These are phyloP conservation scores for Trifolium pratense DNA, from an alignment of 306 rosid species.

Conservation along the genomic window DNA sequence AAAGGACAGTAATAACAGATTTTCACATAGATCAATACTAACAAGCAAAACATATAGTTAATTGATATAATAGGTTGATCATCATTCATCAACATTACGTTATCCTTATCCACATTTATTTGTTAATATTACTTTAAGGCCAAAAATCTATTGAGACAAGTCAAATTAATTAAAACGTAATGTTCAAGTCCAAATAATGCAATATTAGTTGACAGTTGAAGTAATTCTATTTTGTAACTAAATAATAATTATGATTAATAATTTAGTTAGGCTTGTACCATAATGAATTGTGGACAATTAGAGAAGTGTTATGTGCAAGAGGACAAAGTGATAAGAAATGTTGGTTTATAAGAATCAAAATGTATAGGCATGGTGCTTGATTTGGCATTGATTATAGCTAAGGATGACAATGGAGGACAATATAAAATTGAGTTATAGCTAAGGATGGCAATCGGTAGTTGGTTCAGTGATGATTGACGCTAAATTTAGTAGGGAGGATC, in stretches of 20 bases:
- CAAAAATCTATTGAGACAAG: slow-evolving; percentile 11
- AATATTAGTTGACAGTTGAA: slow-evolving; percentile 15
- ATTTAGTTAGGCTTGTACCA: background rate
- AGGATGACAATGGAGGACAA: background rate
- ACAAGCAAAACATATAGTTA: background rate
- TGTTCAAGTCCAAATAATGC: slow-evolving; percentile 4
- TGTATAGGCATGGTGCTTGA: background rate
- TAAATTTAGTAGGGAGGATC: no score
- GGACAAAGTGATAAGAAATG: slow-evolving; percentile 2
- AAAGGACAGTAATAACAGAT: background rate
- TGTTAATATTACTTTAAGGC: background rate
- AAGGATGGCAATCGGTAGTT: no score
- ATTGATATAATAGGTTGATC: slow-evolving; percentile 19
- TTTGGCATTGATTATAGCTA: slow-evolving; percentile 18
- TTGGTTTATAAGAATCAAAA: slow-evolving; percentile 5
- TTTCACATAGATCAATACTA: background rate
- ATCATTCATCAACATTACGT: slow-evolving; percentile 21
- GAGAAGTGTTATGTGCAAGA: background rate
- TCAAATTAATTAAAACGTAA: background rate
- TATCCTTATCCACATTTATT: slow-evolving; percentile 40
- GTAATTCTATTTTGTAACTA: background rate
- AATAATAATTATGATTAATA: background rate
- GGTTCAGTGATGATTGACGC: no score
- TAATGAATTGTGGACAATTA: slow-evolving; percentile 4
- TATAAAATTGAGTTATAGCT: slow-evolving; percentile 28